Percentiles rank a stretch among this genome's conserved stretches.
These are phyloP conservation scores for Vigna hirtella DNA, from an alignment of 306 rosid species.

Conservation along the genomic window DNA sequence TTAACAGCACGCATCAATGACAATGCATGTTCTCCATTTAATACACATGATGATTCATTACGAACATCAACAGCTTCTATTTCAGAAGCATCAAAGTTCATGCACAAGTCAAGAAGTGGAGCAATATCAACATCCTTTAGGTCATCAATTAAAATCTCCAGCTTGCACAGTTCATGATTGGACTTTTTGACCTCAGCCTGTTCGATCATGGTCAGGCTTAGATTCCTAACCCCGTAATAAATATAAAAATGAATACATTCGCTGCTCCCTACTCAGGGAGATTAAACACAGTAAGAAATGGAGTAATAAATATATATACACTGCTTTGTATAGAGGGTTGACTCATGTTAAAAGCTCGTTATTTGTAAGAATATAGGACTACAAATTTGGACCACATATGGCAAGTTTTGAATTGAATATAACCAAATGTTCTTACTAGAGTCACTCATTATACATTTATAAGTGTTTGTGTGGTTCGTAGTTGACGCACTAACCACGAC, in stretches of 20 bases:
- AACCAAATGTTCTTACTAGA: background rate
- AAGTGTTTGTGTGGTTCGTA: background rate
- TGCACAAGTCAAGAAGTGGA: slow-evolving; percentile 71
- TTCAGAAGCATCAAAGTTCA: slow-evolving; percentile 62
- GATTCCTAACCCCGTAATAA: slow-evolving; percentile 35
- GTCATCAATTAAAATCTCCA: slow-evolving; percentile 68
- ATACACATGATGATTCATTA: slow-evolving; percentile 60
- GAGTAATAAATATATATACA: background rate
- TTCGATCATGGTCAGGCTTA: slow-evolving; percentile 34
- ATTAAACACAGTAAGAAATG: slow-evolving; percentile 21
- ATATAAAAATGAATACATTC: slow-evolving; percentile 33
- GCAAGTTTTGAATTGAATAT: background rate
- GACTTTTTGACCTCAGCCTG: slow-evolving; percentile 71
- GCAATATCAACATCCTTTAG: slow-evolving; percentile 71
- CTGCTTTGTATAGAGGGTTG: background rate
- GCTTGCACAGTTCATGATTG: slow-evolving; percentile 56
- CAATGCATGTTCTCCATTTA: slow-evolving; percentile 68
- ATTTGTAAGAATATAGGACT: background rate
- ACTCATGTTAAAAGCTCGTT: background rate
- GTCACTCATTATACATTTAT: background rate
- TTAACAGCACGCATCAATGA: slow-evolving; percentile 71
- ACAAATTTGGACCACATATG: background rate
- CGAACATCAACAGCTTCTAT: slow-evolving; percentile 75
- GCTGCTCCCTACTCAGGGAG: background rate
- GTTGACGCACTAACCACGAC: slow-evolving; percentile 15